Conservation (phyloP, 495 filamentous ascomycete genomes). For the Hypoxylon crocopeplum region DNA sequence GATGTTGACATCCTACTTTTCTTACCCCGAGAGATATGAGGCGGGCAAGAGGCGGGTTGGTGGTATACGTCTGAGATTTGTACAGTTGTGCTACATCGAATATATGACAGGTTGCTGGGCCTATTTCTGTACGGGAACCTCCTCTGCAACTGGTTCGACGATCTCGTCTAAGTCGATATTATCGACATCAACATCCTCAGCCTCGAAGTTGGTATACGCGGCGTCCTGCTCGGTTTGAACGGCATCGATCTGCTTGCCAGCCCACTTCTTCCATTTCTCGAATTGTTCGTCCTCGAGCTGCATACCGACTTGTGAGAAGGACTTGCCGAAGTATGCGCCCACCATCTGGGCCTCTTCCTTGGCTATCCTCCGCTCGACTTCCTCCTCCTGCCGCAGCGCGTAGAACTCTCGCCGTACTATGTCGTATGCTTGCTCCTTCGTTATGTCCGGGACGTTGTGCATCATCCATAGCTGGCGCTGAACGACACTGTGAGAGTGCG, state of each 20-base stretch:
- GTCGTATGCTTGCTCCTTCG: slow-evolving; percentile 79
- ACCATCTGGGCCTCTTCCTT: slow-evolving; percentile 85
- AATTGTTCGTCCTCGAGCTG: slow-evolving; percentile 78
- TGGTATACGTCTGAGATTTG: slow-evolving; percentile 22
- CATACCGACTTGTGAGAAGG: slow-evolving; percentile 76
- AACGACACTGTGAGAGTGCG: slow-evolving; percentile 71
- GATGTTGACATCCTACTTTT: slow-evolving; percentile 2
- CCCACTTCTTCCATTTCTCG: slow-evolving; percentile 86
- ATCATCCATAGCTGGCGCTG: slow-evolving; percentile 90
- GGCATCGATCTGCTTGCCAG: slow-evolving; percentile 54
- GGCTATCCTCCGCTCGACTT: slow-evolving; percentile 83
- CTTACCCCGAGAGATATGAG: slow-evolving; percentile 9
- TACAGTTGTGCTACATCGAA: slow-evolving; percentile 39
- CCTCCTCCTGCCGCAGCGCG: slow-evolving; percentile 76
- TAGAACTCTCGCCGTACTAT: slow-evolving; percentile 91
- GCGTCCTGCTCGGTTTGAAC: slow-evolving; percentile 54
- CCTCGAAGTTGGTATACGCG: slow-evolving; percentile 53
- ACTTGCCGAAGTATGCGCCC: slow-evolving; percentile 85
- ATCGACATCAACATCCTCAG: slow-evolving; percentile 33
- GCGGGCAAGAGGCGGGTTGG: slow-evolving; percentile 4
- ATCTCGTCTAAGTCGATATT: slow-evolving; percentile 20
- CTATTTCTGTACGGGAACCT: neutral
- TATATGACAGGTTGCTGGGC: slow-evolving; percentile 2
- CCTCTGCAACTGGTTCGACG: slow-evolving; percentile 3
- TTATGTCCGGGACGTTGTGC: slow-evolving; percentile 64